A percentile compares a stretch with the other conserved stretches of the same genome.
phyloP scores from a whole-genome alignment of 2,329 filamentous ascomycete genomes.

The Rosellinia necatrix region DNA sequence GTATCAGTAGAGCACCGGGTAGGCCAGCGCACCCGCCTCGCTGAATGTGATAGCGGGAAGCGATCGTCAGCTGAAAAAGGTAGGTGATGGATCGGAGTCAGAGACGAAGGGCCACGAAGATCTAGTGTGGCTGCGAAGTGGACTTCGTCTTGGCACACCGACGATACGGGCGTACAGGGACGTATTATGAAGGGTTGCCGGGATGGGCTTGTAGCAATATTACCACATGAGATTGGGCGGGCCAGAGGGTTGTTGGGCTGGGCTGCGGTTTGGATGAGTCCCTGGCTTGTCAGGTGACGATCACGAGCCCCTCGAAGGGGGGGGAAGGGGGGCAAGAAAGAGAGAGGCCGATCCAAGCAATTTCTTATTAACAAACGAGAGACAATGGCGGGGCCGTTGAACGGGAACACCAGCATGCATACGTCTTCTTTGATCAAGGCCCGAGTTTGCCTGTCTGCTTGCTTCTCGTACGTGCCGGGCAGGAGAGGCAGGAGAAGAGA shows the following conservation, averaged over 20 bases:
- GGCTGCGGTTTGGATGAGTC: neutral
- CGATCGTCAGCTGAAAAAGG: conserved; percentile 38
- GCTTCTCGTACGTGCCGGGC: too few relatives aligned
- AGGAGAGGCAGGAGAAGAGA: too few relatives aligned
- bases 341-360: neutral
- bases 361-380: neutral
- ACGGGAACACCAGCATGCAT: too few relatives aligned
- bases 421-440: too few relatives aligned
- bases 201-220: neutral
- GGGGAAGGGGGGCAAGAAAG: neutral
- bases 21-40: conserved; percentile 5
- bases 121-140: conserved; percentile 29
- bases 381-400: too few relatives aligned
- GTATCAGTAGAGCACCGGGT: too few relatives aligned
- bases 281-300: conserved; percentile 16
- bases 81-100: conserved; percentile 34
- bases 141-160: conserved; percentile 31
- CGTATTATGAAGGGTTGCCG: too few relatives aligned
- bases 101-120: conserved; percentile 26
- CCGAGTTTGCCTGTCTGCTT: too few relatives aligned
- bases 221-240: neutral
- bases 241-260: neutral
- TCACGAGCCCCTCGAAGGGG: conserved; percentile 13
- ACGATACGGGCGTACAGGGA: conserved; percentile 5
- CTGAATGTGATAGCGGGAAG: conserved; percentile 19